phyloP scores from a whole-genome alignment of 805 yeast genomes.

The Brettanomyces sp. region DNA sequence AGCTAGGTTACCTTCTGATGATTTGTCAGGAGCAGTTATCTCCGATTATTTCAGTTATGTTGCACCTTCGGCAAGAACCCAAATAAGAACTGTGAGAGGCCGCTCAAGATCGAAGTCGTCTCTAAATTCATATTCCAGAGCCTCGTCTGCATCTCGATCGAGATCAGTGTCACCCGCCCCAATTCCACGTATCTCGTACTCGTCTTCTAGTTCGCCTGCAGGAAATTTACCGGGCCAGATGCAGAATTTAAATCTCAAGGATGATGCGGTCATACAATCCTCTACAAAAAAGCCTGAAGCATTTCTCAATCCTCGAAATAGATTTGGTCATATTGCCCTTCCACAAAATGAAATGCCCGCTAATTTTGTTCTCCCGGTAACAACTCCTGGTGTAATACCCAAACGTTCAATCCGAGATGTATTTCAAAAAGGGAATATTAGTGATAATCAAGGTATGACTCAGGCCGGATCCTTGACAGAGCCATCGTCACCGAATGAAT shows the following conservation, averaged over 20 bases:
- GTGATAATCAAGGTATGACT: not conserved
- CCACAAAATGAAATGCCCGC: too few species aligned
- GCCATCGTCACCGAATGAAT: too few species aligned
- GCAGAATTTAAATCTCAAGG: too few species aligned
- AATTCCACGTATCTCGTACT: not conserved
- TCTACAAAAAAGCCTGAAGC: too few species aligned
- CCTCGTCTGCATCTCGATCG: not conserved
- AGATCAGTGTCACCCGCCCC: not conserved
- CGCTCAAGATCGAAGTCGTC: not conserved
- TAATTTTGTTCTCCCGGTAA: not conserved
- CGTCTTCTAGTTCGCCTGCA: slow-evolving; percentile 2
- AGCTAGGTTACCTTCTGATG: slow-evolving; percentile 1
- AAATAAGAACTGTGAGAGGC: not conserved
- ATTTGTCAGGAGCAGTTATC: slow-evolving; percentile 2
- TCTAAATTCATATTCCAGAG: not conserved
- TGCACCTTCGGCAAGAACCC: slow-evolving; percentile 9
- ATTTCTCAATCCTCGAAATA: too few species aligned
- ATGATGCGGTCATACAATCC: too few species aligned
- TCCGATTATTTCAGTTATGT: slow-evolving; percentile 21
- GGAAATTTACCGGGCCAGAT: too few species aligned
- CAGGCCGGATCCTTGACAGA: too few species aligned
- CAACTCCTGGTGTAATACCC: slow-evolving; percentile 10
- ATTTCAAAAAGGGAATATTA: not conserved
- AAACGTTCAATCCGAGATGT: slow-evolving; percentile 4
- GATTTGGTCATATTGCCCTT: too few species aligned